Conservation (phyloP, 352 stramenopile genomes). For the Peronospora belbahrii region DNA sequence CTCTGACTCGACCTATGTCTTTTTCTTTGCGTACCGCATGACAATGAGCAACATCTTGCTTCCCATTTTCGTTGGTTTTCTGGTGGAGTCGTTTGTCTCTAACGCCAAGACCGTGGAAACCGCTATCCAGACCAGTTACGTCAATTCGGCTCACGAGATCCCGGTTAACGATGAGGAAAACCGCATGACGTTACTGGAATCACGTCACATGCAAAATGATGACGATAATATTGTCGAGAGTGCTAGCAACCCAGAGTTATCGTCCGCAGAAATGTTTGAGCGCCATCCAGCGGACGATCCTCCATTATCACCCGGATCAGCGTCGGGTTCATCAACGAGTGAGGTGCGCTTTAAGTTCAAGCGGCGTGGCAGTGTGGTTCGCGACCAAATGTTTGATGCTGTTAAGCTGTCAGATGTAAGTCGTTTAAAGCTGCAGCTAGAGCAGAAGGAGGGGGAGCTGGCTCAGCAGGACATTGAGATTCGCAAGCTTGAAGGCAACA, state of each 20-base stretch:
- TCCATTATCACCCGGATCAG: conserved; percentile 29
- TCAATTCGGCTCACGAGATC: conserved; percentile 32
- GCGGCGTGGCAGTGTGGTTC: conserved; percentile 55
- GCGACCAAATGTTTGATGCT: conserved; percentile 78
- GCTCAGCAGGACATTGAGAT: conserved; percentile 55
- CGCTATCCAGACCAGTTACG: conserved; percentile 51
- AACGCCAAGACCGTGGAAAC: conserved; percentile 68
- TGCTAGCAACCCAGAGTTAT: conserved; percentile 1
- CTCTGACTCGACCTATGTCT: conserved; percentile 56
- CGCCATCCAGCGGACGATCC: conserved; percentile 6
- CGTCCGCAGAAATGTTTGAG: conserved; percentile 6
- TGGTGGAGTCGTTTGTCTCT: conserved; percentile 77
- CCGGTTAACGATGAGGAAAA: conserved; percentile 45
- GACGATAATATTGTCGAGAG: conserved; percentile 18
- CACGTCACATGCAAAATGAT: conserved; percentile 32
- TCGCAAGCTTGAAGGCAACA: conserved; percentile 57
- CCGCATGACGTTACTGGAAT: conserved; percentile 45
- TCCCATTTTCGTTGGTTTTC: conserved; percentile 81
- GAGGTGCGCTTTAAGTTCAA: conserved; percentile 68
- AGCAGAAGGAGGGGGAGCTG: conserved; percentile 65
- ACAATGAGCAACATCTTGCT: conserved; percentile 77
- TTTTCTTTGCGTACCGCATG: conserved; percentile 81
- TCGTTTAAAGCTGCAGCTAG: conserved; percentile 52
- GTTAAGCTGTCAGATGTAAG: conserved; percentile 69
- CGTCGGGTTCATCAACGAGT: conserved; percentile 37